phyloP scores from a whole-genome alignment of 345 rosid genomes.

The Fremontodendron californicum region DNA sequence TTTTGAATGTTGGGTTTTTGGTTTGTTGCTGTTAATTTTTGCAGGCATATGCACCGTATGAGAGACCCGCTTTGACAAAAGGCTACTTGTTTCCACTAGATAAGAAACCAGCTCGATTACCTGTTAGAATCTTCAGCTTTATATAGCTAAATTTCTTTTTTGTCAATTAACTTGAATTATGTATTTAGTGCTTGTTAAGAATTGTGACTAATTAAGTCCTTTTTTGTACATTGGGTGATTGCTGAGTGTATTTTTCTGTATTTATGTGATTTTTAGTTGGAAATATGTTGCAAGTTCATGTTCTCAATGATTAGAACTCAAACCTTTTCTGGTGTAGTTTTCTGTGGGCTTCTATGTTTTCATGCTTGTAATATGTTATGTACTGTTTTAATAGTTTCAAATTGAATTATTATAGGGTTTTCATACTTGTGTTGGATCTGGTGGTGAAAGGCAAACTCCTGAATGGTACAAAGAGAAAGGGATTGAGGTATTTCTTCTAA shows the following conservation, averaged over 20 bases:
- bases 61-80: slow-evolving; percentile 95
- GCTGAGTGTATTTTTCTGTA: neutral
- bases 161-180: neutral
- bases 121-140: slow-evolving; percentile 45
- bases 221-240: neutral
- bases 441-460: slow-evolving; percentile 92
- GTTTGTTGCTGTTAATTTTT: slow-evolving; percentile 7
- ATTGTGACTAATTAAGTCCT: neutral
- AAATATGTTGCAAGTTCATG: neutral
- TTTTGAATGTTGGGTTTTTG: neutral
- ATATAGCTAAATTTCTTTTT: neutral
- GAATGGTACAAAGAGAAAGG: slow-evolving; percentile 98
- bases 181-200: neutral
- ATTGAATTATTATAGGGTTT: slow-evolving; percentile 54
- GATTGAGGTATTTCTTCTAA: slow-evolving; percentile 59
- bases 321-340: neutral
- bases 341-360: neutral
- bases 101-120: slow-evolving; percentile 90
- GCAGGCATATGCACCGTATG: slow-evolving; percentile 90
- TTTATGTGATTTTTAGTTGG: neutral
- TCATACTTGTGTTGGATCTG: slow-evolving; percentile 97
- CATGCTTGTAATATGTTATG: slow-evolving; percentile 5
- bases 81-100: slow-evolving; percentile 87
- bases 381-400: slow-evolving; percentile 6
- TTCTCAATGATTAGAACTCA: neutral